Percentiles rank a stretch among this genome's conserved stretches.
phyloP scores from a whole-genome alignment of 306 rosid species.

The Gastrolobium bilobum region DNA sequence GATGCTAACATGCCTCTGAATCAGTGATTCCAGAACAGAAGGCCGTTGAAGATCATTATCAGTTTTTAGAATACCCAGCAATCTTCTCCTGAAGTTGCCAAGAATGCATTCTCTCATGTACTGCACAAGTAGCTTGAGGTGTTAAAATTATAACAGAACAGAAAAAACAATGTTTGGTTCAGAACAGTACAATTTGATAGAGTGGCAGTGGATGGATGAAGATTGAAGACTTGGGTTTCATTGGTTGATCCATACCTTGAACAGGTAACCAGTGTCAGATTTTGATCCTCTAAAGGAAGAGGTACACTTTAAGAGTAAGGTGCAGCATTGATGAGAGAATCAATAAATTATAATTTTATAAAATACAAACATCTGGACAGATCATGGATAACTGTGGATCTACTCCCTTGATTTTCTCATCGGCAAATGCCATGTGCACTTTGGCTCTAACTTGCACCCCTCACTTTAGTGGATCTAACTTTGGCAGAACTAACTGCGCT shows the following conservation, averaged over 20 bases:
- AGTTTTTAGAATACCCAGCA: conserved; percentile 91
- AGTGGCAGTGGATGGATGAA: conserved; percentile 18
- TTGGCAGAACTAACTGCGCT: neutral
- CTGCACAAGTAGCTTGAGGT: conserved; percentile 64
- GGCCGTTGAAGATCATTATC: conserved; percentile 99
- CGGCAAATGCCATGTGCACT: neutral
- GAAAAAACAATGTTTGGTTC: conserved; percentile 15
- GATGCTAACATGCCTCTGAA: conserved; percentile 85
- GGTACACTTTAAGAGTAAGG: neutral
- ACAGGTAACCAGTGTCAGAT: neutral
- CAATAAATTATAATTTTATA: neutral
- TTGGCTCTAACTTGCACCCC: neutral
- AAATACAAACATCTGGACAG: neutral
- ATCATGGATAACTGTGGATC: conserved; percentile 23
- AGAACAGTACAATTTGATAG: conserved; percentile 29
- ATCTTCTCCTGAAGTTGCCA: conserved; percentile 97
- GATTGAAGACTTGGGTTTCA: neutral
- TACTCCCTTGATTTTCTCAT: conserved; percentile 3
- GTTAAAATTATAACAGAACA: conserved; percentile 42
- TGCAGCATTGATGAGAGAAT: conserved; percentile 28
- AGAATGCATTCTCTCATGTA: conserved; percentile 99
- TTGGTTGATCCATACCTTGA: conserved; percentile 39
- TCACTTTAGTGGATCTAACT: neutral
- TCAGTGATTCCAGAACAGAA: conserved; percentile 85
- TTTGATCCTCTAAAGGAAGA: conserved; percentile 7